Evolutionary conservation across 805 yeast genomes (phyloP).

Genomic region (Geotrichum ghanense): DNA sequence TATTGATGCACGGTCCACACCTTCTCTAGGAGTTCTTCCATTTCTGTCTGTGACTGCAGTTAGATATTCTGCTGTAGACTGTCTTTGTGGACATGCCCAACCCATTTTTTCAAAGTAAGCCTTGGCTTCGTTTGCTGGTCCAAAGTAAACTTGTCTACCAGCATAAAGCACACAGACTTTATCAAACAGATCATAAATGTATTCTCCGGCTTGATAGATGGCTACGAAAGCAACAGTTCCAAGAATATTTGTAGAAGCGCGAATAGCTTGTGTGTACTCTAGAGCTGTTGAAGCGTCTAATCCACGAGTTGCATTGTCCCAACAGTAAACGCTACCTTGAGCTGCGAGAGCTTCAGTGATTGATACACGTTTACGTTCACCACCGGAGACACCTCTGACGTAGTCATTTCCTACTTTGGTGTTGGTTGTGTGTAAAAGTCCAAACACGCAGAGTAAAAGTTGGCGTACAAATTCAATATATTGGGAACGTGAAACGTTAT

Average conservation of each 20-base stretch:
- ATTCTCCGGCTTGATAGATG: constrained; percentile 58
- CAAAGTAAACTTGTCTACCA: constrained; percentile 55
- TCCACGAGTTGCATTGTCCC: constrained; percentile 83
- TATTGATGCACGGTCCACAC: constrained; percentile 35
- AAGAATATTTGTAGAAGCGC: constrained; percentile 45
- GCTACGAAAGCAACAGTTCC: constrained; percentile 53
- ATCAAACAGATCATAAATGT: constrained; percentile 52
- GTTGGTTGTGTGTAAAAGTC: constrained; percentile 46
- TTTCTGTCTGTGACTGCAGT: constrained; percentile 60
- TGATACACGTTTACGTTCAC: constrained; percentile 78
- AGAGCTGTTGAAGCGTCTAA: constrained; percentile 76
- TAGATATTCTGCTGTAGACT: constrained; percentile 60
- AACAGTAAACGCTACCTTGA: constrained; percentile 53
- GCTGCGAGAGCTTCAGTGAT: constrained; percentile 66
- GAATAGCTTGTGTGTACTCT: constrained; percentile 57
- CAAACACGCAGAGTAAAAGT: constrained; percentile 42
- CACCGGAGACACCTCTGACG: constrained; percentile 71
- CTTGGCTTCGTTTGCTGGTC: constrained; percentile 44
- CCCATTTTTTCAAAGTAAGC: constrained; percentile 56
- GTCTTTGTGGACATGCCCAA: constrained; percentile 49
- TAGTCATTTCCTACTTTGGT: constrained; percentile 53
- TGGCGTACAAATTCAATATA: constrained; percentile 39
- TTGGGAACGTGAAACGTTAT: constrained; percentile 35
- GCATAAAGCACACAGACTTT: constrained; percentile 48
- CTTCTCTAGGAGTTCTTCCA: constrained; percentile 41